These are phyloP conservation scores for Luzula sylvatica DNA, from an alignment of 176 grass and related monocot genomes.

Conservation along the genomic window DNA sequence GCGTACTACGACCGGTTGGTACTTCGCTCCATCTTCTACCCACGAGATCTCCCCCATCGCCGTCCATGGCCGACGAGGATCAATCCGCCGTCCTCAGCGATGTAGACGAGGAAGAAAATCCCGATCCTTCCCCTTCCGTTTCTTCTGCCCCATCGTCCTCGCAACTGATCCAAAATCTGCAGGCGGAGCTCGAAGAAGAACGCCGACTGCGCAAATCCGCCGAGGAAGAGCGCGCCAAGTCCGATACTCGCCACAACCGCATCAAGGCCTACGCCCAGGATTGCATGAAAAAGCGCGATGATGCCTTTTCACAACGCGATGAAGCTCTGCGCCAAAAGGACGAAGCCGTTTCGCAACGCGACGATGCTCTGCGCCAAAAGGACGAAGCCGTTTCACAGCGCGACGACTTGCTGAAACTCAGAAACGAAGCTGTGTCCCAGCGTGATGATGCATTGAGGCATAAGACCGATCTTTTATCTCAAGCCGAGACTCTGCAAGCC, in stretches of 20 bases:
- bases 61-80: constrained; percentile 65
- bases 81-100: constrained; percentile 61
- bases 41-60: background rate
- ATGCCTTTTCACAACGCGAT: constrained; percentile 9
- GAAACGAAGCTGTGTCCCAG: constrained; percentile 14
- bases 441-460: constrained; percentile 9
- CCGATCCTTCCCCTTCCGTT: constrained; percentile 3
- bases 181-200: constrained; percentile 64
- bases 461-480: constrained; percentile 18
- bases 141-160: constrained; percentile 2
- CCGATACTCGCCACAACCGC: constrained; percentile 36
- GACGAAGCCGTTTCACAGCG: constrained; percentile 67
- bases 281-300: constrained; percentile 29
- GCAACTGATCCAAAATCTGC: constrained; percentile 37
- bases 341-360: constrained; percentile 12
- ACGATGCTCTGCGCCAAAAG: constrained; percentile 26
- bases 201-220: constrained; percentile 41
- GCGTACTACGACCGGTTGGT: constrained; percentile 17
- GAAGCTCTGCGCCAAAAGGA: constrained; percentile 19
- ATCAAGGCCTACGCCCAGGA: constrained; percentile 46
- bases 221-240: constrained; percentile 28
- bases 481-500: constrained; percentile 30
- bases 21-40: background rate
- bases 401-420: constrained; percentile 35
- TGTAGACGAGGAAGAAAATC: constrained; percentile 56